Conservation (phyloP, 2,329 filamentous ascomycete genomes). For the Sphaerulina vaccinii region DNA sequence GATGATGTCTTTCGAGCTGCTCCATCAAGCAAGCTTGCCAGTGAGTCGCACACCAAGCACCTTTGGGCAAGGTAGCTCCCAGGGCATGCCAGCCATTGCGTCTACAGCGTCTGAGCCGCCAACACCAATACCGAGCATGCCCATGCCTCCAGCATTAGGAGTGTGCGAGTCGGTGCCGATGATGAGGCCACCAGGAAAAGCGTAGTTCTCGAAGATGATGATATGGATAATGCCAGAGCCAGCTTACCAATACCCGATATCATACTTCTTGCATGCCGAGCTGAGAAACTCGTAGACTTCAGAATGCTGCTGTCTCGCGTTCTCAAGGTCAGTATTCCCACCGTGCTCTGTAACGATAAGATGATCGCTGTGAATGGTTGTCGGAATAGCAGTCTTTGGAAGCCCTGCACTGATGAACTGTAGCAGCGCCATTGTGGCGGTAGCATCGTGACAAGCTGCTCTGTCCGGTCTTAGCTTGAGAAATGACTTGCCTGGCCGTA, state of each 20-base stretch:
- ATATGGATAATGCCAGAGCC: conserved; percentile 99
- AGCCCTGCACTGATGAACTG: conserved; percentile 99
- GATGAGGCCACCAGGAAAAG: conserved; percentile 94
- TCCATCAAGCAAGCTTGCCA: conserved; percentile 84
- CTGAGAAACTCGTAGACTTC: conserved; percentile 98
- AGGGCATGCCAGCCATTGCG: conserved; percentile 93
- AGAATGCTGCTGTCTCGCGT: conserved; percentile 51
- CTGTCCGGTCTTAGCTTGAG: conserved; percentile 94
- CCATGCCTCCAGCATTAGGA: conserved; percentile 91
- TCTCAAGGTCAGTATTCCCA: conserved; percentile 84
- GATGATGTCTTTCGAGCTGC: conserved; percentile 93
- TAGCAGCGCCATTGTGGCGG: conserved; percentile 97
- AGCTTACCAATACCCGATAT: conserved; percentile 98
- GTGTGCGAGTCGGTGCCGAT: conserved; percentile 98
- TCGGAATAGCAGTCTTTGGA: conserved; percentile 87
- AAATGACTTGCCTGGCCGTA: conserved; percentile 91
- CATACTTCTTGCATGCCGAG: conserved; percentile 93
- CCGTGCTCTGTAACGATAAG: conserved; percentile 96
- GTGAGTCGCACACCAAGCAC: conserved; percentile 93
- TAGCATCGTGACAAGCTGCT: conserved; percentile 98
- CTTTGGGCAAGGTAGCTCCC: conserved; percentile 97
- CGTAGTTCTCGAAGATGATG: conserved; percentile 97
- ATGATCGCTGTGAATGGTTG: conserved; percentile 97
- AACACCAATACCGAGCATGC: conserved; percentile 88
- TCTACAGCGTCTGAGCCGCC: conserved; percentile 97